phyloP scores from a whole-genome alignment of 1,284 basidiomycete genomes.

The Sphaerobolus stellatus region DNA sequence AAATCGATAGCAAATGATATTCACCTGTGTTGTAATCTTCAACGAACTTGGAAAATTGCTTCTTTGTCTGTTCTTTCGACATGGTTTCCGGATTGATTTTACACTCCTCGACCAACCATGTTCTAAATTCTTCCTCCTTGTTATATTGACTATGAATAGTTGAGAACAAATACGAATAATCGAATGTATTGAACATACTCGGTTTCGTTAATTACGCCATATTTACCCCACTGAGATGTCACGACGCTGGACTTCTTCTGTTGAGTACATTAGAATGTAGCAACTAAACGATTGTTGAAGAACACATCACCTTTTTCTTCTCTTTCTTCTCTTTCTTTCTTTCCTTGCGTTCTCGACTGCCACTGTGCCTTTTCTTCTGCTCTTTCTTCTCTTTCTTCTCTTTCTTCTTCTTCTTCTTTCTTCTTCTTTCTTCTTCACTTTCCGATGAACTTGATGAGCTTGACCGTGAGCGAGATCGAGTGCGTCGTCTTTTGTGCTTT shows the following conservation, averaged over 20 bases:
- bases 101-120: conserved; percentile 88
- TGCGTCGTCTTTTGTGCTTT: conserved; percentile 15
- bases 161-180: neutral
- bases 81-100: conserved; percentile 85
- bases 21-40: conserved; percentile 89
- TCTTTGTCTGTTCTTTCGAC: conserved; percentile 79
- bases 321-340: conserved; percentile 47
- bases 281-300: neutral
- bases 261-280: conserved; percentile 31
- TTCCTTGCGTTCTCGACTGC: conserved; percentile 43
- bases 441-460: conserved; percentile 21
- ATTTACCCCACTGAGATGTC: conserved; percentile 80
- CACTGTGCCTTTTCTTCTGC: conserved; percentile 40
- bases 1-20: conserved; percentile 16
- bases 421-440: conserved; percentile 39
- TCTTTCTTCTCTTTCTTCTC: too few relatives aligned
- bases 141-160: conserved; percentile 60
- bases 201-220: conserved; percentile 78
- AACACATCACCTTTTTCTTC: conserved; percentile 46
- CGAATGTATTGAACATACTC: conserved; percentile 56
- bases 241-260: conserved; percentile 58
- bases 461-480: conserved; percentile 18
- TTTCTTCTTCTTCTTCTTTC: conserved; percentile 41
- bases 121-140: conserved; percentile 80
- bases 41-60: conserved; percentile 74